These are phyloP conservation scores for Trichoderma sp. DNA, from an alignment of 2,329 filamentous ascomycete species.

Conservation along the genomic window DNA sequence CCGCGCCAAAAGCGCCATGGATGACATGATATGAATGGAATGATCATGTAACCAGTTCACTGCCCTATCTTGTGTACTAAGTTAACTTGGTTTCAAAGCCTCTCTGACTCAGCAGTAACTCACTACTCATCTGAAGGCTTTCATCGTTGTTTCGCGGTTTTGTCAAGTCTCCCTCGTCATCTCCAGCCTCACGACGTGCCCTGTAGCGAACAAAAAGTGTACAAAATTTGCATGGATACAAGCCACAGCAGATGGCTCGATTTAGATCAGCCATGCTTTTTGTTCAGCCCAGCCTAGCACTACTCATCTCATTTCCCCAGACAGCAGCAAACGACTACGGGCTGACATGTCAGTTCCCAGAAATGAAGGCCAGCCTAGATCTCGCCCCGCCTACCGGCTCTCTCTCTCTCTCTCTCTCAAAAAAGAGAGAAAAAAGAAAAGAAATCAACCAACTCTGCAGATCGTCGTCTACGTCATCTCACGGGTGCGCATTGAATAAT, in stretches of 20 bases:
- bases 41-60: background rate
- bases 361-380: conserved; percentile 8
- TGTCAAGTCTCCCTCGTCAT: background rate
- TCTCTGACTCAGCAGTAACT: background rate
- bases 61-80: background rate
- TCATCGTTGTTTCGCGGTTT: background rate
- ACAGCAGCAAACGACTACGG: background rate
- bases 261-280: background rate
- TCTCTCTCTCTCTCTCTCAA: no score
- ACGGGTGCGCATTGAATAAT: background rate
- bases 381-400: conserved; percentile 6
- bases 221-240: background rate
- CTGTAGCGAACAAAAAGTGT: background rate
- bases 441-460: background rate
- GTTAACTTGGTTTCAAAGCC: background rate
- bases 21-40: background rate
- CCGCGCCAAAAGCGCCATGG: background rate
- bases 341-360: conserved; percentile 16
- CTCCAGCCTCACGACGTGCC: background rate
- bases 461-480: conserved; percentile 3
- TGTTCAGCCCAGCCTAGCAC: background rate
- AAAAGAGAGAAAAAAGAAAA: no score
- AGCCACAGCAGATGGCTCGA: background rate
- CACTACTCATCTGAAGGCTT: background rate
- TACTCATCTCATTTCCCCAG: background rate